Base-by-base conservation (phyloP, 1,139 yeast species). In the Hansenula anomala region DNA sequence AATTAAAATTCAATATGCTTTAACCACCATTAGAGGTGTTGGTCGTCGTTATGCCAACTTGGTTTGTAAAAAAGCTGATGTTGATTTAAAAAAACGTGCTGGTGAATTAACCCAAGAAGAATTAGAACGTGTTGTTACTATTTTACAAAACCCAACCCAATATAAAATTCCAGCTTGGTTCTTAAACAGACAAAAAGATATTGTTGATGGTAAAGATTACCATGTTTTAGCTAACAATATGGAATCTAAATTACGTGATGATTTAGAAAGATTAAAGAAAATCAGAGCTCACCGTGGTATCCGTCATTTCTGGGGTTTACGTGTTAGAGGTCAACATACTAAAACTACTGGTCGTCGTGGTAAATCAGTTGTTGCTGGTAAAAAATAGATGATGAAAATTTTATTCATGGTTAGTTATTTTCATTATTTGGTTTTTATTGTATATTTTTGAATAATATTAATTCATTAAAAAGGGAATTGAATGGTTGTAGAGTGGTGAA, bases 61-160 rank as follows among this genome's bases (percentile, higher is more conserved):
- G 79, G 96, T 92, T 69, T 94, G 97, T 82, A 94, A 94, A 87
- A 94, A 90, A 84, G 99, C 99, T 66, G 99, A 92, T 80, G 95
- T 92, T 69, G 95, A 88, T 71, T 84, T 92, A 74, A 68, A 76
- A 75, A 92, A 92, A 86, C 88, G 99, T 78, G 99, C 99, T 64
- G 99, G 99, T 86, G 98, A 92, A 78, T 88, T 92, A 73, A 90
- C 98, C 73, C 98, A 92, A 74, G 99, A 92, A 84, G 99, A 92
- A 80, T 88, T 92, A 73, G 99, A 92, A 83, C 88, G 98, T 80
- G 79, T 92, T 67, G 97, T 92, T 71, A 92, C 96, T 75, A 94
- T 92, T 73, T 88, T 94, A 94, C 98, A 94, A 82, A 88, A 87
- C 94, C 99, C 99, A 74, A 80, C 95, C 68, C 90, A 92, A 75